Conservation (phyloP, 257 asterid genomes). For the Osmanthus fragrans region DNA sequence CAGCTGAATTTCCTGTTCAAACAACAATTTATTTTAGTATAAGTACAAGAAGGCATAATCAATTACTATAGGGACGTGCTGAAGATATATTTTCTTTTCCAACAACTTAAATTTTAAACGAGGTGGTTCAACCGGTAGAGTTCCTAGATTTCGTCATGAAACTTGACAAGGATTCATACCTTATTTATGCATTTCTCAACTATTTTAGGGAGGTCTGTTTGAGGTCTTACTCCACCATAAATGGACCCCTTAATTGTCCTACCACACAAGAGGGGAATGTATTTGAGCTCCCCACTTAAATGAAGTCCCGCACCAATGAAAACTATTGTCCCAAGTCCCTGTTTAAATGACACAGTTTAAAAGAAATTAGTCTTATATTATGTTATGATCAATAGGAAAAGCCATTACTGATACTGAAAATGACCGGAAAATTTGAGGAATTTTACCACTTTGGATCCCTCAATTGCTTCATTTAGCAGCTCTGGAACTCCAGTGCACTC, state of each 20-base stretch:
- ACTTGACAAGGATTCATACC: slow-evolving; percentile 30
- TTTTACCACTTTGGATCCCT: slow-evolving; percentile 65
- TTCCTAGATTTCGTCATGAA: background rate
- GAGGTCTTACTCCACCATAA: slow-evolving; percentile 65
- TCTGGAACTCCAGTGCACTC: slow-evolving; percentile 73
- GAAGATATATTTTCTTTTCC: background rate
- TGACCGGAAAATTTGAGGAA: background rate
- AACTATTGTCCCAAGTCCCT: slow-evolving; percentile 54
- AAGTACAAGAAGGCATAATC: background rate
- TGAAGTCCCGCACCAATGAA: slow-evolving; percentile 43
- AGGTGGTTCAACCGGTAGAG: background rate
- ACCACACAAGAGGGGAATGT: slow-evolving; percentile 56
- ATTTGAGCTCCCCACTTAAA: slow-evolving; percentile 46
- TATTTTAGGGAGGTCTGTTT: slow-evolving; percentile 56
- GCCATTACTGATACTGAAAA: background rate
- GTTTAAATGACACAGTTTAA: background rate
- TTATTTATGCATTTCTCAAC: slow-evolving; percentile 63
- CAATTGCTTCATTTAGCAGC: slow-evolving; percentile 66
- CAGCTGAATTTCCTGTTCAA: slow-evolving; percentile 56
- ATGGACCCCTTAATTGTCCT: slow-evolving; percentile 61
- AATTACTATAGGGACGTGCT: background rate
- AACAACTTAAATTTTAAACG: background rate
- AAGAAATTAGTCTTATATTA: background rate
- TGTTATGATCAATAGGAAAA: background rate
- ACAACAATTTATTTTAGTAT: background rate